These are phyloP conservation scores for Suaeda aralocaspica DNA, from an alignment of 148 eudicot species.

Conservation along the genomic window DNA sequence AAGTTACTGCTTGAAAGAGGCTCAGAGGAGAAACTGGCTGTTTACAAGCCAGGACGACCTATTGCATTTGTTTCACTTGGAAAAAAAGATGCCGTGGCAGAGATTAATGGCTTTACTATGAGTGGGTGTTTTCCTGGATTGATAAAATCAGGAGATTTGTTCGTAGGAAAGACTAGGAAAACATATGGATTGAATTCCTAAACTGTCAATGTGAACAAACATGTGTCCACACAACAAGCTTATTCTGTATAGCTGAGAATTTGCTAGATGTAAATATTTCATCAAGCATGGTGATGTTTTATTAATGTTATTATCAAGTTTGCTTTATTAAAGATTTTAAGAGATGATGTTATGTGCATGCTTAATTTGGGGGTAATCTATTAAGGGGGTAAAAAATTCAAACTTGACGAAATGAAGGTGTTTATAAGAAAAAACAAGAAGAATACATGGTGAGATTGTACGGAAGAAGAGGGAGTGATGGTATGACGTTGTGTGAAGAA, in stretches of 20 bases:
- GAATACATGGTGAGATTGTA: too few relatives aligned
- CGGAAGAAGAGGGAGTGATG: too few relatives aligned
- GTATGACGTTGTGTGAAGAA: too few relatives aligned
- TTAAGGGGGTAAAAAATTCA: too few relatives aligned
- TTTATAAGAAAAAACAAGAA: too few relatives aligned
- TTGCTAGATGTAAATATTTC: too few relatives aligned
- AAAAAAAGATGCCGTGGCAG: constrained; percentile 41
- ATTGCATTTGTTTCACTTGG: constrained; percentile 47
- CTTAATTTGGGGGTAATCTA: too few relatives aligned
- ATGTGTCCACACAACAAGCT: background rate
- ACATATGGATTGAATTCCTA: constrained; percentile 29
- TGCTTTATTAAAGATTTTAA: too few relatives aligned
- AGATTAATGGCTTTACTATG: constrained; percentile 34
- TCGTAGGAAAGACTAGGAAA: constrained; percentile 47
- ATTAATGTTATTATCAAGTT: too few relatives aligned
- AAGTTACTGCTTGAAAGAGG: constrained; percentile 33
- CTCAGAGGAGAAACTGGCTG: constrained; percentile 22
- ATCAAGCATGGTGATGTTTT: too few relatives aligned
- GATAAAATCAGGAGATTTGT: constrained; percentile 51
- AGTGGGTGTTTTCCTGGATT: constrained; percentile 42
- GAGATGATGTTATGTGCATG: too few relatives aligned
- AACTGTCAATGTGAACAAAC: background rate
- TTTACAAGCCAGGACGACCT: constrained; percentile 34
- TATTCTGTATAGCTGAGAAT: background rate
- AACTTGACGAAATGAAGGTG: too few relatives aligned